Base-by-base conservation (phyloP, 2,329 filamentous ascomycete species). In the Sporothrix inflata region DNA sequence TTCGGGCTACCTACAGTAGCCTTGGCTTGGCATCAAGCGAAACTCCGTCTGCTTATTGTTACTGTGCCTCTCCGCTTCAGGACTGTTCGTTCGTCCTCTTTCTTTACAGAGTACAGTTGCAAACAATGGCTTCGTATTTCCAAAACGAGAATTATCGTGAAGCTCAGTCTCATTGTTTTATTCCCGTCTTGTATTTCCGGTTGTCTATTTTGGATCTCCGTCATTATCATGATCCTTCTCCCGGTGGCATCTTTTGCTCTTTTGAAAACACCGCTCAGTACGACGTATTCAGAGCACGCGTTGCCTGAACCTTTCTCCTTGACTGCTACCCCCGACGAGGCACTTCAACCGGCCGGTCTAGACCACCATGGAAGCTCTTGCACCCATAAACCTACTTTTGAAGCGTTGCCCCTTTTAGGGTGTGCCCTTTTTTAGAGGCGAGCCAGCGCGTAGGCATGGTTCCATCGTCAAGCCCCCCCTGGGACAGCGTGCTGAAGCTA, bases 1-100 rank as follows among this genome's bases (percentile, higher is more conserved):
- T 53, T 53, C 65, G 65, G 65, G 47, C 30, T 40, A 19, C 47
- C 65, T 49, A 34, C 42, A 66, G 63, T 53, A 68, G 65, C 47
- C 45, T 53, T 68, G 47, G n/a, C 65, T 68, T 51, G 65, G 65
- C 47, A 40, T 40, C 27, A 2, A 51, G 12, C 21, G 7, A 30
- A 66, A 30, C 16, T n/a, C 27, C 27, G 8, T 40, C 40, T 68
- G 6, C 40, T 38, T 42, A 14, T 12, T 63, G 38, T 49, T n/a
- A 47, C 34, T 57, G 27, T 19, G 27, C 27, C 53, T 30, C 27
- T 34, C 27, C 14, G 53, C 27, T 34, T 34, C 49, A 34, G 14
- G 34, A 4, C 53, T 63, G 5, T 42, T 63, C 30, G 5, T 42
- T 63, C 30, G 5, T 63, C 38, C 11, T 14, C 34, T 40, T 38